phyloP scores from a whole-genome alignment of 2,329 filamentous ascomycete species.

The Graphilbum fragrans region DNA sequence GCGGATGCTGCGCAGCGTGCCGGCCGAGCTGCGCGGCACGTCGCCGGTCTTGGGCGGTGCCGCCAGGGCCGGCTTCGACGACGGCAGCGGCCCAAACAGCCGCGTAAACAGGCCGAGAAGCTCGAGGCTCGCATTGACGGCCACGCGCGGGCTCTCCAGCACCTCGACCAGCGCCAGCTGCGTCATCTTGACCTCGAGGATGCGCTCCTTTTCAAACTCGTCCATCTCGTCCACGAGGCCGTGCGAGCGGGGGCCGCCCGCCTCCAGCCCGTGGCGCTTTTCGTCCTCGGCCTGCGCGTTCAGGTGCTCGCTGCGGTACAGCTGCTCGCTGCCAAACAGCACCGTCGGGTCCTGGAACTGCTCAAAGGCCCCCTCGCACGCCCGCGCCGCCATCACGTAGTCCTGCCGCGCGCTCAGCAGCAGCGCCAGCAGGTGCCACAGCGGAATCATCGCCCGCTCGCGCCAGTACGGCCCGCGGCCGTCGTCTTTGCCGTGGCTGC shows the following conservation, averaged over 20 bases:
- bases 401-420: constrained; percentile 80
- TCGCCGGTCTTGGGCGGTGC: constrained; percentile 18
- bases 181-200: constrained; percentile 94
- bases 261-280: no score
- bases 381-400: constrained; percentile 64
- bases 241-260: constrained; percentile 10
- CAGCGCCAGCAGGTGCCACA: constrained; percentile 86
- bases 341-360: constrained; percentile 65
- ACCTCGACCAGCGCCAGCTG: constrained; percentile 77
- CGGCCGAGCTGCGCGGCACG: constrained; percentile 56
- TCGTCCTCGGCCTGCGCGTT: constrained; percentile 33
- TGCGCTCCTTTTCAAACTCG: constrained; percentile 68
- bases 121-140: constrained; percentile 81
- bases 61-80: constrained; percentile 24
- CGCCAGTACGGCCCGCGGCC: constrained; percentile 42
- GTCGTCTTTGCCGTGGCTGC: constrained; percentile 26
- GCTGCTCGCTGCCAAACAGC: constrained; percentile 52
- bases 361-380: constrained; percentile 85
- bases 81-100: constrained; percentile 57
- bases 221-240: constrained; percentile 70
- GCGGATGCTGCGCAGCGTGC: constrained; percentile 56
- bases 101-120: constrained; percentile 70
- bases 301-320: constrained; percentile 55
- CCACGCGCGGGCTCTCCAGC: constrained; percentile 69
- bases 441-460: constrained; percentile 56